Conservation (phyloP, 352 stramenopile species). For the Aphanomyces stellatus region DNA sequence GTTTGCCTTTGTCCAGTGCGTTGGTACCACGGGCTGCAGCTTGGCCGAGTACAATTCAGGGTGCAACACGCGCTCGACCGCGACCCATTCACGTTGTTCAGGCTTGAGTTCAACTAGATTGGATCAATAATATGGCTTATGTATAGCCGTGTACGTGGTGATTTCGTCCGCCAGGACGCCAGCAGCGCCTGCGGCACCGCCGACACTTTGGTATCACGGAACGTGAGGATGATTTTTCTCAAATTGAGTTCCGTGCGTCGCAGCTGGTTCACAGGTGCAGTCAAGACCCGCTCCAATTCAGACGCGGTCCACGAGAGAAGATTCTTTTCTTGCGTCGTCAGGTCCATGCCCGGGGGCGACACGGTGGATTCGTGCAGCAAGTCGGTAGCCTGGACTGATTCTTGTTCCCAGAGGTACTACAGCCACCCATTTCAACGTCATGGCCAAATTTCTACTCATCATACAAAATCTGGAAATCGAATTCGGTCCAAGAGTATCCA, state of each 20-base stretch:
- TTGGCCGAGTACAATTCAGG: conserved; percentile 55
- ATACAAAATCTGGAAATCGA: conserved; percentile 33
- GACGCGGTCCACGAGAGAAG: conserved; percentile 47
- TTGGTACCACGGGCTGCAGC: conserved; percentile 35
- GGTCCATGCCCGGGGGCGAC: conserved; percentile 20
- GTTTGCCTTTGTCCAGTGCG: conserved; percentile 46
- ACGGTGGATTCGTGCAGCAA: background rate
- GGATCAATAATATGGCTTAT: no score
- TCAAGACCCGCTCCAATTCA: conserved; percentile 62
- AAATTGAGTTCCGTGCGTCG: conserved; percentile 64
- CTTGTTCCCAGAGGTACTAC: conserved; percentile 54
- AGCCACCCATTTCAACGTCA: background rate
- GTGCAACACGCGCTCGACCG: conserved; percentile 63
- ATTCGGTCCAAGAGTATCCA: conserved; percentile 72
- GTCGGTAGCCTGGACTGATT: conserved; percentile 19
- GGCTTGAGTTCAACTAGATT: conserved; percentile 31
- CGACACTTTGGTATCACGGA: conserved; percentile 38
- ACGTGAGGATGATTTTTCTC: conserved; percentile 60
- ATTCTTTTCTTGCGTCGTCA: conserved; percentile 59
- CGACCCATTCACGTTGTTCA: conserved; percentile 62
- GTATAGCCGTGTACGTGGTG: background rate
- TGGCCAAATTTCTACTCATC: background rate
- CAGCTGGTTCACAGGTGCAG: conserved; percentile 61
- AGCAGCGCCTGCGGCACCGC: background rate
- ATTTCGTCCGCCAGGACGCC: conserved; percentile 1